Evolutionary conservation across 331 rosid genomes (phyloP).

Genomic region (Telfairia occidentalis): DNA sequence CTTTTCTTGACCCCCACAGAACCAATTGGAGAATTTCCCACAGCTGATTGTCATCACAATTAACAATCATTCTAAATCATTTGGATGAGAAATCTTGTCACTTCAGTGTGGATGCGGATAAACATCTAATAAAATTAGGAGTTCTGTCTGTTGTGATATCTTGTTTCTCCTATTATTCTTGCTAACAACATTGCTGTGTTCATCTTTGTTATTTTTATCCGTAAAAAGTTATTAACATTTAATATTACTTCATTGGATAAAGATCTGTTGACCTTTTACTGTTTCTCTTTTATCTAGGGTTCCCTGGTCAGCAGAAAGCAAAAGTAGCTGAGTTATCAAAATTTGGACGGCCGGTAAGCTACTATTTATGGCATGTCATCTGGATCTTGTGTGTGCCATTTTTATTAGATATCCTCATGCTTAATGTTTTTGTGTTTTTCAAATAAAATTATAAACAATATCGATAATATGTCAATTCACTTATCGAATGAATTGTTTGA

Average conservation of each 20-base stretch:
- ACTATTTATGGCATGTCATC: background rate
- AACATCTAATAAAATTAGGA: background rate
- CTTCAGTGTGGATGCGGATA: background rate
- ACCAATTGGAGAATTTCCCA: background rate
- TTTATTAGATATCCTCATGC: background rate
- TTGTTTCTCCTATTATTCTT: background rate
- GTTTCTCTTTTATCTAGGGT: constrained; percentile 31
- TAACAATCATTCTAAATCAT: background rate
- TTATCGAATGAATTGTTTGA: background rate
- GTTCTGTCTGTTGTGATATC: background rate
- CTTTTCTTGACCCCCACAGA: background rate
- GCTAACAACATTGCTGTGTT: background rate
- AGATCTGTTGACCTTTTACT: background rate
- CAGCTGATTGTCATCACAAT: background rate
- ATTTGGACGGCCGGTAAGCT: constrained; percentile 86
- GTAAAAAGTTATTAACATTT: background rate
- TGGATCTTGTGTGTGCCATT: background rate
- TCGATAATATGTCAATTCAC: background rate
- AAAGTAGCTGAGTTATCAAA: constrained; percentile 56
- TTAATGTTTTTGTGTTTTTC: background rate
- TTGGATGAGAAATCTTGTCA: background rate
- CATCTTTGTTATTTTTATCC: background rate
- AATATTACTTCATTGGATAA: background rate
- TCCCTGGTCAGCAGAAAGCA: constrained; percentile 71
- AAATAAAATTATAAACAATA: background rate